Percentiles rank a stretch among this genome's conserved stretches.
Evolutionary conservation across 2,329 filamentous ascomycete genomes (phyloP).

Genomic region (Ceratocystis eucalypticola): DNA sequence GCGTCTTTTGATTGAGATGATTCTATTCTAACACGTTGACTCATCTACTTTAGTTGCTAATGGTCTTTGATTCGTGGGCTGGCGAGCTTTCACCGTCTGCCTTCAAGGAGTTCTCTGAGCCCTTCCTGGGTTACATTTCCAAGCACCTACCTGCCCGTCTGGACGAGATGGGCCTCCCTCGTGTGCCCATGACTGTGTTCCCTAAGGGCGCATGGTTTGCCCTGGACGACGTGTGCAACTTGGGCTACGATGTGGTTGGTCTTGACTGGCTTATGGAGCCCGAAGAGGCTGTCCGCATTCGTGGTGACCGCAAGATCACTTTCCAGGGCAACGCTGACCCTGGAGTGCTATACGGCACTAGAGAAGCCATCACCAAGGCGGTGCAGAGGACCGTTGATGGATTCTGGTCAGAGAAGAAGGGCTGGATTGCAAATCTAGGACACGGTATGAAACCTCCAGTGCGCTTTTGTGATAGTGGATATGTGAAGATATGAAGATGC

Average conservation of each 20-base stretch:
- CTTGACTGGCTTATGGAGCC: slow-evolving; percentile 92
- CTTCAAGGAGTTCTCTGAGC: slow-evolving; percentile 75
- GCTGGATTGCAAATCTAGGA: slow-evolving; percentile 94
- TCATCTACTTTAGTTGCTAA: slow-evolving; percentile 48
- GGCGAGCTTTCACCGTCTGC: slow-evolving; percentile 75
- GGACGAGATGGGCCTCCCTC: slow-evolving; percentile 58
- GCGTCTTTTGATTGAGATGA: neutral
- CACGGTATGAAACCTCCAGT: slow-evolving; percentile 51
- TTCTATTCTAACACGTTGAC: no score
- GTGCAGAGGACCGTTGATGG: slow-evolving; percentile 80
- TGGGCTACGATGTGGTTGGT: slow-evolving; percentile 86
- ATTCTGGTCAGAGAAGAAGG: slow-evolving; percentile 62
- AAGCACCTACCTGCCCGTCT: slow-evolving; percentile 63
- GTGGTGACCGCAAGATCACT: slow-evolving; percentile 58
- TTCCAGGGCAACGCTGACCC: slow-evolving; percentile 95
- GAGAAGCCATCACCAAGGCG: slow-evolving; percentile 63
- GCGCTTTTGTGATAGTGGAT: slow-evolving; percentile 10
- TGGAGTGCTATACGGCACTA: slow-evolving; percentile 77
- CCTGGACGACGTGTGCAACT: slow-evolving; percentile 70
- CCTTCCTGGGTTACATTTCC: slow-evolving; percentile 75
- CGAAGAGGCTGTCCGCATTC: slow-evolving; percentile 65
- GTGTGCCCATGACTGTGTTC: slow-evolving; percentile 94
- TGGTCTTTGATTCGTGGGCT: slow-evolving; percentile 98
- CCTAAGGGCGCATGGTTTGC: slow-evolving; percentile 97
- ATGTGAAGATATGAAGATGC: slow-evolving; percentile 20